Conservation (phyloP, 169 alveolate species). For the Eimeria necatrix region DNA sequence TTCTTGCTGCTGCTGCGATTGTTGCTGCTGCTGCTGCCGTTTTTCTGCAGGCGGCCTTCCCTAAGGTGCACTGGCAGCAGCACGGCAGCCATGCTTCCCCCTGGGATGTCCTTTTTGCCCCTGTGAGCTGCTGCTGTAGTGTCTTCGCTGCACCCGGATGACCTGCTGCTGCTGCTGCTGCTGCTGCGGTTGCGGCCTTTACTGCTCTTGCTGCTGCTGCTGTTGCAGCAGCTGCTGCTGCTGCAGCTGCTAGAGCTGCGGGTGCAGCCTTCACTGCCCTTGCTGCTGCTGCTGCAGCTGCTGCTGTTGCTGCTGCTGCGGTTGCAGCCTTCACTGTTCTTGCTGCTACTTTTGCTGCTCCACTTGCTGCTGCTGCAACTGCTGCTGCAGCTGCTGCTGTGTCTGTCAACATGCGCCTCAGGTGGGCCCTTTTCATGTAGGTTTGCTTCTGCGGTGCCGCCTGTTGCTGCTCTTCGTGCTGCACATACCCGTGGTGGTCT, state of each 20-base stretch:
- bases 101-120: conserved; percentile 12
- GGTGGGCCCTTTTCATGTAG: conserved; percentile 14
- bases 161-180: conserved; percentile 35
- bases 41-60: conserved; percentile 22
- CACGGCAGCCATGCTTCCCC: conserved; percentile 35
- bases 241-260: not conserved
- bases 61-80: conserved; percentile 22
- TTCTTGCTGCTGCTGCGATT: not conserved
- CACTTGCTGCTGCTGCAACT: not conserved
- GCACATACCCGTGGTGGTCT: too few relatives aligned
- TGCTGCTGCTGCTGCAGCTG: conserved; percentile 4
- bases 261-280: not conserved
- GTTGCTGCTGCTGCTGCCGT: not conserved
- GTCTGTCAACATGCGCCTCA: conserved; percentile 11
- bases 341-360: not conserved
- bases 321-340: not conserved
- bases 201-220: not conserved
- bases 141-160: too few relatives aligned
- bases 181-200: not conserved
- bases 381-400: not conserved
- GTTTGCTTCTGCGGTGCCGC: too few relatives aligned
- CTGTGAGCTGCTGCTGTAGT: conserved; percentile 23
- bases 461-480: too few relatives aligned
- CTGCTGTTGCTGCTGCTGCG: not conserved
- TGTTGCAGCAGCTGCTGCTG: not conserved